Evolutionary conservation across 441 rosid species (phyloP), one percentile per base, ranked within the genome.

Genomic region (Erodium chrysanthum): DNA sequence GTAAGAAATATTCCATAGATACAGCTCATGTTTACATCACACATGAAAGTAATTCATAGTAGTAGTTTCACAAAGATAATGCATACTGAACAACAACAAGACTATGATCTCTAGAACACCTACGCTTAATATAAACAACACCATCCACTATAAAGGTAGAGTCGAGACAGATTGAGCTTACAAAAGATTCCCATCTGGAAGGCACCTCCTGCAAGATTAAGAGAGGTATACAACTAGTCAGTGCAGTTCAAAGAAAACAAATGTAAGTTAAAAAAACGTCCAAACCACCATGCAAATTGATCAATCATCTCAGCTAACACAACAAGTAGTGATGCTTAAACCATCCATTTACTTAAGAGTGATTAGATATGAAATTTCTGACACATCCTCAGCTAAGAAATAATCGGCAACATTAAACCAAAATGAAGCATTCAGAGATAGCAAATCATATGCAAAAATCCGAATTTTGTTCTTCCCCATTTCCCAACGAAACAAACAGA

Each of bases 161-260:
- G 25, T 1, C 40, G 3, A 56, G 1, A 35, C 0, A 37, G 42
- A 31, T 37, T 14, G 15, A 66, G 88, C 99, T 89, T 80, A 91
- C 99, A 94, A 71, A 70, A 91, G 86, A 81, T 94, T 94, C 66
- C 96, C 99, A 78, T 94, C 99, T 31, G 71, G 25, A 66, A 94
- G 79, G 73, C 91, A 87, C 68, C 73, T 86, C 85, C 96, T 94
- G 88, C 68, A 79, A 73, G 67, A 56, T 35, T 31, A 65, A 60
- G 35, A 2, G 20, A 71, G 70, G 29, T 0, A 37, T 70, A 22
- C 29, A 52, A 73, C 65, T 31, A 76, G 64, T 69, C 59, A 58
- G 72, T 50, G 62, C 21, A 50, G 50, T 10, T 50, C 1, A n/a
- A n/a, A 48, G 46, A 40, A 40, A 50, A 50, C 5, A 50, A 50